Percentiles rank a stretch among this genome's conserved stretches.
Conservation (phyloP, 495 filamentous ascomycete species). For the Trichoderma orchidacearum region DNA sequence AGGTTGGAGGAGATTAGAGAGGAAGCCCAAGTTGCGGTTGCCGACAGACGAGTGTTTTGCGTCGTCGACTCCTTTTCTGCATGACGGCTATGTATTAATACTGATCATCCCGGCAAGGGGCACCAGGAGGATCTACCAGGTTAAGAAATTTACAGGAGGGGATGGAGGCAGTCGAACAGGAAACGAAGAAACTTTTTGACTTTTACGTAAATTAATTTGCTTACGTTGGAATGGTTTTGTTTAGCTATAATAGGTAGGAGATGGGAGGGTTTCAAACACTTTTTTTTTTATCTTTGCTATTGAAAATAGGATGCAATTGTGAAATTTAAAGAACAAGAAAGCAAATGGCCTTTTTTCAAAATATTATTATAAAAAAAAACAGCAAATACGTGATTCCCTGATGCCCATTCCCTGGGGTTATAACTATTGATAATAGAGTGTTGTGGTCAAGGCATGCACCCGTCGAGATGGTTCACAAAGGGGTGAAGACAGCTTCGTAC, state of each 20-base stretch:
- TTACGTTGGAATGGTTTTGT: not conserved
- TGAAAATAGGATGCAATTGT: not conserved
- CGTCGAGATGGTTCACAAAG: too few species aligned
- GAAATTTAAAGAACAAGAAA: too few species aligned
- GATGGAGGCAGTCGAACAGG: not conserved
- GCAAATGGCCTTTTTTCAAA: too few species aligned
- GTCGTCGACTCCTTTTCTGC: not conserved
- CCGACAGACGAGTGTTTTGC: not conserved
- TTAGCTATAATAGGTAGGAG: not conserved
- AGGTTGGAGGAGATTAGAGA: not conserved
- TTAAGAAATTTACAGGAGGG: not conserved
- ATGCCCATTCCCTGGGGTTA: too few species aligned
- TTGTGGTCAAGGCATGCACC: too few species aligned
- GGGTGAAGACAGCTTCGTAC: too few species aligned
- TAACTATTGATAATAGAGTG: too few species aligned
- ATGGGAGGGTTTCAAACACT: not conserved
- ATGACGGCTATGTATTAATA: not conserved
- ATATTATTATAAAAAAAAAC: too few species aligned
- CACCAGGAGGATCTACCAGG: not conserved
- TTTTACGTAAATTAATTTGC: not conserved
- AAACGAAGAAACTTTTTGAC: not conserved
- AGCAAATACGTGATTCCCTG: too few species aligned
- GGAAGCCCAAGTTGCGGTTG: not conserved
- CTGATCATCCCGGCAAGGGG: not conserved
- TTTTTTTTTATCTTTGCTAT: not conserved